Evolutionary conservation across 192 early-diverging fungal species (phyloP), one percentile per base, ranked within the genome.

Genomic region (Funneliformis mosseae): DNA sequence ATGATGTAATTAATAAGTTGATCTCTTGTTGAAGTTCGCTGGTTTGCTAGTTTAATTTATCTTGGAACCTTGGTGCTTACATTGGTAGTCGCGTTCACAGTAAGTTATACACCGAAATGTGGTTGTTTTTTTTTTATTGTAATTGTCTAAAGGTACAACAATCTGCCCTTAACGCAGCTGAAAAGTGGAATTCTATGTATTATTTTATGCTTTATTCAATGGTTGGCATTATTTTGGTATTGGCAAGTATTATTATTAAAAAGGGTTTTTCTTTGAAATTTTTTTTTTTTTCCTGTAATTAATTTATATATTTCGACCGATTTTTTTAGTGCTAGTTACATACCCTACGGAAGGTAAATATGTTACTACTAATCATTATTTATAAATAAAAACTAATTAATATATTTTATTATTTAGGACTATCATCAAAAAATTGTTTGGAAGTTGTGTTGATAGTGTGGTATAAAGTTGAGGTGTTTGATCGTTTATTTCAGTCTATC

Each of bases 191-290:
- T 94, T 38, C 85, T 99, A 8, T 94, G 92, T 64, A 77, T 99
- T 39, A 87, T 99, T 48, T 86, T 95, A 60, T 94, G 92, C 42
- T 87, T 99, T 67, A 83, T 94, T 64, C 97, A 99, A 86, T 97
- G 92, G 88, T 87, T 93, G 72, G 97, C 97, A 8, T 83, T 99
- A 77, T 91, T 96, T 77, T 95, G 93, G 93, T 94, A 94, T 86
- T 87, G 84, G 88, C 85, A 87, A 86, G 83, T 86, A 66, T 61
- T 55, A 21, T 38, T 66, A 33, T 66, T 8, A 16, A 42, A 0
- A 9, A 43, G 0, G 14, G 12, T 66, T 28, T 43, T n/a, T 55
- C n/a, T 39, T 27, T n/a, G 18, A 33, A 33, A 33, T 2, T 3
- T 2, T 2, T 27, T 50, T 21, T 50, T 39, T 21, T 43, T 42